Conservation (phyloP, 148 eudicot genomes). For the Linanthus parryae region DNA sequence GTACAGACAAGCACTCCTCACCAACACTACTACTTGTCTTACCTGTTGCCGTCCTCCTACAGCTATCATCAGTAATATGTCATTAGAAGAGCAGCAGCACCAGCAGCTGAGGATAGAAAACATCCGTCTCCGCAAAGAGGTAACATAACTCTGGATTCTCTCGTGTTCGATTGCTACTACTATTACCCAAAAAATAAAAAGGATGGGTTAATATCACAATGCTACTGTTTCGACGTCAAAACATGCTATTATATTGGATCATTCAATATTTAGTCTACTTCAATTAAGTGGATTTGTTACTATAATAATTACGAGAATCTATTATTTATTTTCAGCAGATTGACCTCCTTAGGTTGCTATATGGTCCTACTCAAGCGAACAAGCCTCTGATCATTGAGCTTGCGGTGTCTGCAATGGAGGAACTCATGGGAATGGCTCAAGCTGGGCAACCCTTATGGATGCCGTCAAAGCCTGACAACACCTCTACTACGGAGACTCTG, state of each 20-base stretch:
- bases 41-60: slow-evolving; percentile 95
- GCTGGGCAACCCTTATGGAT: slow-evolving; percentile 63
- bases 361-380: slow-evolving; percentile 74
- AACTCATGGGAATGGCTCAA: slow-evolving; percentile 58
- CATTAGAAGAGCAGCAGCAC: slow-evolving; percentile 91
- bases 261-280: neutral
- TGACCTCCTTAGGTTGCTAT: slow-evolving; percentile 60
- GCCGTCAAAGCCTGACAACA: slow-evolving; percentile 36
- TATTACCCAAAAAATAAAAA: too few relatives aligned
- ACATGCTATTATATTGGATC: neutral
- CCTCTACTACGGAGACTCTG: slow-evolving; percentile 36
- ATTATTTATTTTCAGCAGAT: neutral
- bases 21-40: slow-evolving; percentile 81
- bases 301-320: neutral
- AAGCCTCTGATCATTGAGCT: slow-evolving; percentile 92
- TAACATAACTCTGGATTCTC: too few relatives aligned
- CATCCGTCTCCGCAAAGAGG: slow-evolving; percentile 94
- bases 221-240: neutral
- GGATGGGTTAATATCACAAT: neutral
- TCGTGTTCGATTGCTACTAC: too few relatives aligned
- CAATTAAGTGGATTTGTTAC: neutral
- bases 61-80: slow-evolving; percentile 90
- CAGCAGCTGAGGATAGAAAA: slow-evolving; percentile 88
- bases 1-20: slow-evolving; percentile 85
- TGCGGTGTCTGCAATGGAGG: slow-evolving; percentile 87